Evolutionary conservation across 345 rosid species (phyloP), one percentile per base, ranked within the genome.

Genomic region (Eucalyptus tenuipes): DNA sequence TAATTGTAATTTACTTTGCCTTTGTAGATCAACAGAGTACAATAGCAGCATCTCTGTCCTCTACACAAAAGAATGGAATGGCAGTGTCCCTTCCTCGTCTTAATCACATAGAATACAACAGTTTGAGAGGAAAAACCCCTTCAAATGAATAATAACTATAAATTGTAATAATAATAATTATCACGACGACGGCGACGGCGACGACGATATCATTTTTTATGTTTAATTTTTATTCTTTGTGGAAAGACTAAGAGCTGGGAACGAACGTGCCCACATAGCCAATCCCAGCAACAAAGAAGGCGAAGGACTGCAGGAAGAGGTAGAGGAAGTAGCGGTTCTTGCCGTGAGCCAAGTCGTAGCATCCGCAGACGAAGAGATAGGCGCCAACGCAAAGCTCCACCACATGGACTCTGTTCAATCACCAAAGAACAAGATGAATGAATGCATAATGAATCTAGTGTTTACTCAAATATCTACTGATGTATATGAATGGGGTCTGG

Each of bases 211-310:
- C 7, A 8, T 37, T 61, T 61, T 24, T n/a, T 27, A 4, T 31
- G 10, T 31, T 31, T 16, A 31, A 31, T 31, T 66, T 31, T 71
- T 18, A n/a, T 14, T 71, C 13, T 9, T 40, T 10, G 81, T 9
- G 81, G 44, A 33, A 75, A 37, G 47, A 6, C 88, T 91, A 93
- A 55, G 94, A 89, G 61, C 88, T 84, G 45, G 99, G 95, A 47
- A 94, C 94, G 49, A 94, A 86, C 48, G 95, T 96, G 88, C 99
- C 99, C 16, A 95, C 93, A 84, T 91, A 96, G 57, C 99, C 98
- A 57, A 95, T 87, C 31, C 99, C 99, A 22, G 95, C 94, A 7
- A 97, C 86, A 86, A 96, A 95, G 94, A 96, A 97, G 82, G 99
- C 96, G 2, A 91, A 37, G 25, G 99, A 93, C 91, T 97, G 99